Evolutionary conservation across 2,329 filamentous ascomycete genomes (phyloP), one percentile per base, ranked within the genome.

Genomic region (Calonectria multiphialidica): DNA sequence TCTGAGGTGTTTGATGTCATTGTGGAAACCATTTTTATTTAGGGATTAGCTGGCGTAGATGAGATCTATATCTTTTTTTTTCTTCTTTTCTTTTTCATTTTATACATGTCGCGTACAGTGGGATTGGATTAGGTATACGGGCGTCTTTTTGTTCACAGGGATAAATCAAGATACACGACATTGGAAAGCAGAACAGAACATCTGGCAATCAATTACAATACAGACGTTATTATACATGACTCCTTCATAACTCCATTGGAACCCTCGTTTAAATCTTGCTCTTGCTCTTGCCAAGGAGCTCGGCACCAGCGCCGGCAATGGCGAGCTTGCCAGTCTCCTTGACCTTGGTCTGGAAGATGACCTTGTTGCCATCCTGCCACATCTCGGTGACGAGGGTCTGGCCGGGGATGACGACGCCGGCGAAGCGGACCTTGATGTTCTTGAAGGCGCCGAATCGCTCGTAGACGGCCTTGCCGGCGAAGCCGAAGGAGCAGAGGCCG

Each of bases 401-500:
- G 16, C 95, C 95, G 0, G 95, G 95, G 70, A 96, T 83, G 15
- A 98, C 95, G 12, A 94, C 92, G 68, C 95, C 95, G 2, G 95
- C 95, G 83, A 98, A 98, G 75, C 95, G 89, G 28, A 97, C 95
- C 89, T 98, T 98, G 87, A 98, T 92, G 87, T 95, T 98, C 89
- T 94, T 95, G 87, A 94, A 95, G 57, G 90, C 86, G 5, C 97
- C 97, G 80, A 92, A 98, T 74, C 89, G 93, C 85, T 95, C 90
- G 83, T 96, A 93, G 45, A 99, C 92, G 72, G 96, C 95, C 89
- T 98, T 98, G 76, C 93, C 95, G 18, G 94, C 93, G 76, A 98
- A 91, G 78, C 97, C 97, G 80, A 99, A 96, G 82, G 93, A 97
- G 90, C 95, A 98, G 44, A 99, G 91, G n/a, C 97, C 97, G 87